phyloP scores from a whole-genome alignment of 2,329 filamentous ascomycete species.

The Orbilia quercus region DNA sequence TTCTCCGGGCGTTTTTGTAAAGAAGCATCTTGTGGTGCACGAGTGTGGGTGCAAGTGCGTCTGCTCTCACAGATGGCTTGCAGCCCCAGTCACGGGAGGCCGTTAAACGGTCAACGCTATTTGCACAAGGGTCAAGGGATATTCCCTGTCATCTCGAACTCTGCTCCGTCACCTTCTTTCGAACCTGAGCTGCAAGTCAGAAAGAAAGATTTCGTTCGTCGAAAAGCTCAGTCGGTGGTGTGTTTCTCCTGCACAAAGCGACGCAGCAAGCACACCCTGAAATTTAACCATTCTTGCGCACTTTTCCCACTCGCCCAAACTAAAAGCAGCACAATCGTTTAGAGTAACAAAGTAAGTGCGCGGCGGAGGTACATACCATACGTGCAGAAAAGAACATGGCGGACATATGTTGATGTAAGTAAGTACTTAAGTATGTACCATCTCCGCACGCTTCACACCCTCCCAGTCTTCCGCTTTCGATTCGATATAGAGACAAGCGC shows the following conservation, averaged over 20 bases:
- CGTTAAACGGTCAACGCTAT: conserved; percentile 55
- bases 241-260: conserved; percentile 44
- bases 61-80: conserved; percentile 47
- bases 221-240: conserved; percentile 11
- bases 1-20: conserved; percentile 10
- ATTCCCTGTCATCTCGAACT: conserved; percentile 27
- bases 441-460: not conserved
- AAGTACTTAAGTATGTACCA: conserved; percentile 1
- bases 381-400: no score
- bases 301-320: conserved; percentile 10
- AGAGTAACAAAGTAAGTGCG: not conserved
- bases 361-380: conserved; percentile 6
- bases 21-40: no score
- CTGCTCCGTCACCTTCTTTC: not conserved
- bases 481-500: conserved; percentile 47
- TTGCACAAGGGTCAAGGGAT: conserved; percentile 53
- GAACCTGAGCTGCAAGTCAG: conserved; percentile 33
- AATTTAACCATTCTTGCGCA: conserved; percentile 56
- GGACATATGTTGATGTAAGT: no score
- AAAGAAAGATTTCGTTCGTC: conserved; percentile 42
- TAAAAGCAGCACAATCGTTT: no score
- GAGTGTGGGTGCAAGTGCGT: not conserved
- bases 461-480: conserved; percentile 2
- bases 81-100: conserved; percentile 54
- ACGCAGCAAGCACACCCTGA: conserved; percentile 56